A percentile compares a stretch with the other conserved stretches of the same genome.
These are phyloP conservation scores for Syncephalastrum racemosum DNA, from an alignment of 371 early-diverging fungal species.

Conservation along the genomic window DNA sequence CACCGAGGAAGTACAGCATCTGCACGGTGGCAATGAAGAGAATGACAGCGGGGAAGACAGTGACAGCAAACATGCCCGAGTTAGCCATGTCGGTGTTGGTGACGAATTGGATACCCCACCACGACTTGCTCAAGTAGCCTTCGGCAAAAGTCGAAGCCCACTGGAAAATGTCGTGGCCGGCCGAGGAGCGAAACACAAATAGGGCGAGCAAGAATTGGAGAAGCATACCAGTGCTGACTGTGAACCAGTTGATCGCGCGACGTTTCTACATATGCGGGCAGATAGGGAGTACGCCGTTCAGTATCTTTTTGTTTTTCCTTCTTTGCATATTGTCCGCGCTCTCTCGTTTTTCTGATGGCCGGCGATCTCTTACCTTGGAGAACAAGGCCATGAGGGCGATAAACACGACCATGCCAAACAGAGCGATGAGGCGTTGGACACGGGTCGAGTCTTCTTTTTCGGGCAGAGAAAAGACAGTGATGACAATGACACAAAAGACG, in stretches of 20 bases:
- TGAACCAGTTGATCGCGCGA: slow-evolving; percentile 70
- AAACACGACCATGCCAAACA: slow-evolving; percentile 73
- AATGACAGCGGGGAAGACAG: slow-evolving; percentile 82
- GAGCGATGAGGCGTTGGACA: slow-evolving; percentile 71
- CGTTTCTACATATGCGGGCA: slow-evolving; percentile 42
- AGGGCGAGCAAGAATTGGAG: slow-evolving; percentile 81
- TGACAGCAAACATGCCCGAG: slow-evolving; percentile 58
- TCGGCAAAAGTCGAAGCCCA: slow-evolving; percentile 70
- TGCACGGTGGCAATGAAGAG: slow-evolving; percentile 89
- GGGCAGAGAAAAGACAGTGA: slow-evolving; percentile 61
- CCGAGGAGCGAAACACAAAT: slow-evolving; percentile 76
- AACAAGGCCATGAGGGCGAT: slow-evolving; percentile 44
- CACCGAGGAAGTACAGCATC: slow-evolving; percentile 82
- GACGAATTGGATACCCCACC: slow-evolving; percentile 68
- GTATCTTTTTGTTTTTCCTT: neutral
- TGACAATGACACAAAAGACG: slow-evolving; percentile 52
- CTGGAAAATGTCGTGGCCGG: slow-evolving; percentile 76
- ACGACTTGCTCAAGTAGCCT: slow-evolving; percentile 67
- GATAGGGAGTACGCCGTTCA: neutral
- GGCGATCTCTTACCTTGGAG: slow-evolving; percentile 51
- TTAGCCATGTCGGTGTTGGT: slow-evolving; percentile 54
- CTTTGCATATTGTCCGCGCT: neutral
- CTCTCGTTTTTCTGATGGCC: neutral
- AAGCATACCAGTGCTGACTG: slow-evolving; percentile 72
- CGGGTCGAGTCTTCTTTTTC: slow-evolving; percentile 57